Evolutionary conservation across 2,329 filamentous ascomycete species (phyloP).

Genomic region (Pseudodiploospora longispora): DNA sequence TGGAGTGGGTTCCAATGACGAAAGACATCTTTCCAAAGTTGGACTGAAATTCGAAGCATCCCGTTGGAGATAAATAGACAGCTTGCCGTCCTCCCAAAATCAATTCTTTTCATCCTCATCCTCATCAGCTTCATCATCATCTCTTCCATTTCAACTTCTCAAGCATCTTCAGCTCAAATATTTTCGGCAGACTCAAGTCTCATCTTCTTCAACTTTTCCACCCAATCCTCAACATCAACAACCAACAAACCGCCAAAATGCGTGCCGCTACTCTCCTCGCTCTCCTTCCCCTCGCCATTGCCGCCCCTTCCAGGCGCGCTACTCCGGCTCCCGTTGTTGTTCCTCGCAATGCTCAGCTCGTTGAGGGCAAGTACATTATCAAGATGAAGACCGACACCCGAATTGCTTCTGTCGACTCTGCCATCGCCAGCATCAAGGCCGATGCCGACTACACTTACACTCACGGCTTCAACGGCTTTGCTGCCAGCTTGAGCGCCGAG

Average conservation of each 20-base stretch:
- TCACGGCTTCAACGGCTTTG: slow-evolving; percentile 20
- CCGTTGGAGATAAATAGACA: background rate
- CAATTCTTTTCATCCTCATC: background rate
- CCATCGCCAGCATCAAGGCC: slow-evolving; percentile 20
- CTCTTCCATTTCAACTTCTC: background rate
- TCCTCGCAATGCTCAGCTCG: slow-evolving; percentile 20
- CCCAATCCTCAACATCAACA: background rate
- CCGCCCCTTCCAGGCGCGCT: slow-evolving; percentile 22
- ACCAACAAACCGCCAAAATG: slow-evolving; percentile 17
- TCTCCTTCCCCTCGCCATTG: slow-evolving; percentile 23
- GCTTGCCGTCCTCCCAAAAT: background rate
- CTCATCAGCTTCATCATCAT: background rate
- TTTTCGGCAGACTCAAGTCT: background rate
- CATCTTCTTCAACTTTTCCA: background rate
- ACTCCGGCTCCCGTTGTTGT: slow-evolving; percentile 26
- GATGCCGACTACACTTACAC: slow-evolving; percentile 24
- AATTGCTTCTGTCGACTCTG: slow-evolving; percentile 15
- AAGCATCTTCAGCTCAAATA: background rate
- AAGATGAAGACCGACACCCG: slow-evolving; percentile 22
- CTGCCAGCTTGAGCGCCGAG: slow-evolving; percentile 16
- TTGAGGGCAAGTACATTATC: slow-evolving; percentile 31
- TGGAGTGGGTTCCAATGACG: background rate
- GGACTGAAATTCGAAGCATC: background rate
- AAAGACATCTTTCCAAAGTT: background rate
- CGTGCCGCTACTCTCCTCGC: slow-evolving; percentile 24